A percentile compares a stretch with the other conserved stretches of the same genome.
These are phyloP conservation scores for Colletotrichum sp. DNA, from an alignment of 2,329 filamentous ascomycete genomes.

Conservation along the genomic window DNA sequence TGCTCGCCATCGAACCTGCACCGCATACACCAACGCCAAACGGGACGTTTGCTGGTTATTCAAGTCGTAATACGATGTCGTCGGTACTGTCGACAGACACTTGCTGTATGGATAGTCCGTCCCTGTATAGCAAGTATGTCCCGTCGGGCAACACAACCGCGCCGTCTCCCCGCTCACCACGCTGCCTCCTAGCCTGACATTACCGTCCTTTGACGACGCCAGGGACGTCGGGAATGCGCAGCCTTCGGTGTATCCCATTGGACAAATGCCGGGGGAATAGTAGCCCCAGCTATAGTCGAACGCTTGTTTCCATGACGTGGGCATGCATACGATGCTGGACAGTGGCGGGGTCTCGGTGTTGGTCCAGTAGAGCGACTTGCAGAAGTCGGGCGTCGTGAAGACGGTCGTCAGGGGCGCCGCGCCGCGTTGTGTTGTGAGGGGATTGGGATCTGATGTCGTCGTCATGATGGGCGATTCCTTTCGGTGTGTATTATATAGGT, in stretches of 20 bases:
- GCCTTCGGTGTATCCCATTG: constrained; percentile 17
- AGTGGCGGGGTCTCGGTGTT: constrained; percentile 14
- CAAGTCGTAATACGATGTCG: background rate
- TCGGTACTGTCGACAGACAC: constrained; percentile 20
- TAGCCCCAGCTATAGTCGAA: constrained; percentile 19
- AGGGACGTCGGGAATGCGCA: constrained; percentile 10
- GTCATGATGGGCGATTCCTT: background rate
- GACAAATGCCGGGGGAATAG: constrained; percentile 24
- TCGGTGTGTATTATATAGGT: background rate
- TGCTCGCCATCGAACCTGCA: constrained; percentile 25
- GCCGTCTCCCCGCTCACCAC: constrained; percentile 11
- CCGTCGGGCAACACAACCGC: constrained; percentile 10
- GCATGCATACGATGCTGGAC: constrained; percentile 16
- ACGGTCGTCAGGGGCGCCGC: constrained; percentile 18
- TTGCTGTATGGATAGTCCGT: constrained; percentile 12
- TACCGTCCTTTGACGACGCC: background rate
- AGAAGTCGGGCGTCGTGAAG: constrained; percentile 20
- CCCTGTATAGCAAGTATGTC: constrained; percentile 6
- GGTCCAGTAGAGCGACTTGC: constrained; percentile 5
- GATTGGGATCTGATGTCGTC: constrained; percentile 9
- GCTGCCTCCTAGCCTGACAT: background rate
- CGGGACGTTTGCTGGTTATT: background rate
- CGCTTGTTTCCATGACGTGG: constrained; percentile 15
- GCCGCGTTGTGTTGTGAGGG: constrained; percentile 7
- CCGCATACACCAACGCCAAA: constrained; percentile 18